Percentiles rank a stretch among this genome's conserved stretches.
Evolutionary conservation across 768 basidiomycete genomes (phyloP).

Genomic region (Rickenella mellea): DNA sequence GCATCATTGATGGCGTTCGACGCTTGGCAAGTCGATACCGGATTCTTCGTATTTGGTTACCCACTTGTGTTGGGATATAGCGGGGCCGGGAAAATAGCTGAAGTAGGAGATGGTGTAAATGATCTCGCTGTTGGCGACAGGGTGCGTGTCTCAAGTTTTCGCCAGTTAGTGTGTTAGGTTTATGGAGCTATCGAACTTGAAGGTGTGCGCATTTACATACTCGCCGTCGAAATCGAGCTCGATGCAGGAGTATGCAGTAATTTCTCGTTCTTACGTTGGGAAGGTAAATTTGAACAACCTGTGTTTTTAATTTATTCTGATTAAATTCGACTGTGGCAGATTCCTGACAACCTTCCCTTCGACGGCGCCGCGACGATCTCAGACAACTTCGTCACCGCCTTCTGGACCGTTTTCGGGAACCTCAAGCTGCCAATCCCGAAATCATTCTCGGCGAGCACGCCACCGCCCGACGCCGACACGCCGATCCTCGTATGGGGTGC

Average conservation of each 20-base stretch:
- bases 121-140: slow-evolving; percentile 29
- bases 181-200: slow-evolving; percentile 10
- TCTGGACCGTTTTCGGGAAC: slow-evolving; percentile 28
- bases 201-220: slow-evolving; percentile 21
- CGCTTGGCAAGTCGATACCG: slow-evolving; percentile 27
- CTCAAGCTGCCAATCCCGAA: slow-evolving; percentile 24
- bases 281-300: slow-evolving; percentile 21
- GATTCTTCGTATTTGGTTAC: slow-evolving; percentile 19
- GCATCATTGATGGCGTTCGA: slow-evolving; percentile 32
- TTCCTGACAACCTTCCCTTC: slow-evolving; percentile 29
- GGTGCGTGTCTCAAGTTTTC: slow-evolving; percentile 16
- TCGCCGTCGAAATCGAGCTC: slow-evolving; percentile 19
- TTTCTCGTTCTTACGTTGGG: slow-evolving; percentile 20
- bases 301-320: not conserved
- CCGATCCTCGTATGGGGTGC: slow-evolving; percentile 38
- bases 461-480: slow-evolving; percentile 20
- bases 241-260: slow-evolving; percentile 28
- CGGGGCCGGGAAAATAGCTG: slow-evolving; percentile 27
- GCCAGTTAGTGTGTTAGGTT: not conserved
- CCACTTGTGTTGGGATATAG: slow-evolving; percentile 30
- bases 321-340: slow-evolving; percentile 15
- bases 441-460: slow-evolving; percentile 18
- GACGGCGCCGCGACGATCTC: slow-evolving; percentile 30
- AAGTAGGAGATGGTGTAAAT: slow-evolving; percentile 25
- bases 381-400: slow-evolving; percentile 33